These are phyloP conservation scores for Closterium sp. DNA, from an alignment of 139 green algal genomes.

Conservation along the genomic window DNA sequence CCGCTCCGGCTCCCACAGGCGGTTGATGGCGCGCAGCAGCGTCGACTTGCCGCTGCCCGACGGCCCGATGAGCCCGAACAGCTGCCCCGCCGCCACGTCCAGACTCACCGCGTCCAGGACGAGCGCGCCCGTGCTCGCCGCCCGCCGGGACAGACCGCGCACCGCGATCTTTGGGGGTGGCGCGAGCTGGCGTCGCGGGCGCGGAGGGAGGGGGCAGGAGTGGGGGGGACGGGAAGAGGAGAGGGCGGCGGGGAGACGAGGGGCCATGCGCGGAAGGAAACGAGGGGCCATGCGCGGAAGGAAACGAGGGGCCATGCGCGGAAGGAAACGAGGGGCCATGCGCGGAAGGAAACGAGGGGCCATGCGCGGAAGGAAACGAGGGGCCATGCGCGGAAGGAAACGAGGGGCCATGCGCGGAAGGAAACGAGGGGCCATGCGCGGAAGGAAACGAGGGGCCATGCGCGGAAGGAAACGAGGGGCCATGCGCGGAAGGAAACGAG, in stretches of 20 bases:
- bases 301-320: not conserved
- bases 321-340: too few species aligned
- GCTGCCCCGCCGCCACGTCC: slow-evolving; percentile 9
- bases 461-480: not conserved
- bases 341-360: not conserved
- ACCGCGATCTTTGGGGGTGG: slow-evolving; percentile 8
- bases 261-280: not conserved
- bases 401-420: not conserved
- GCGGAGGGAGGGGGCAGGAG: too few species aligned
- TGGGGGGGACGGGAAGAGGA: not conserved
- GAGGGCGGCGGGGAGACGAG: too few species aligned
- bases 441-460: not conserved
- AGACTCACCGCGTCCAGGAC: slow-evolving; percentile 20
- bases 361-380: too few species aligned
- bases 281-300: not conserved
- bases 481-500: too few species aligned
- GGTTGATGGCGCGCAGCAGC: slow-evolving; percentile 42
- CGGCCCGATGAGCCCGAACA: slow-evolving; percentile 31
- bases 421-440: not conserved
- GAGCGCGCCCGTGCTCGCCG: not conserved
- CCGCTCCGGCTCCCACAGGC: slow-evolving; percentile 37
- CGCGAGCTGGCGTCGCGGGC: not conserved
- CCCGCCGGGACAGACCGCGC: not conserved
- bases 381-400: not conserved
- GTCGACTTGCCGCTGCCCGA: slow-evolving; percentile 46